These are phyloP conservation scores for Oenanthe sinensis DNA, from an alignment of 129 eudicot genomes.

Conservation along the genomic window DNA sequence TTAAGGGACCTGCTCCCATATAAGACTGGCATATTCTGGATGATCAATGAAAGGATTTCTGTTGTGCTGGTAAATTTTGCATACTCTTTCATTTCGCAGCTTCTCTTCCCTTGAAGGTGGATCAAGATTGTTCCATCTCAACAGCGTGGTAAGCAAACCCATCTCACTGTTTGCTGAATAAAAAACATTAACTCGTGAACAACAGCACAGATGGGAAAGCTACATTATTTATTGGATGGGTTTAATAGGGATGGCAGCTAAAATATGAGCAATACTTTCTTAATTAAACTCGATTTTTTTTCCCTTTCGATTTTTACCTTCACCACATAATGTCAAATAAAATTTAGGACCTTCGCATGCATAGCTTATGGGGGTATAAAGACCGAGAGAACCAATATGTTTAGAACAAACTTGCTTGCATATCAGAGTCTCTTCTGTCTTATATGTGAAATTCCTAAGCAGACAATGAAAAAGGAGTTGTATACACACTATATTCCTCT, in stretches of 20 bases:
- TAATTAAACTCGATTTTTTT: not conserved
- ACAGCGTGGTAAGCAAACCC: conserved; percentile 22
- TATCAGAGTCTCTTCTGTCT: not conserved
- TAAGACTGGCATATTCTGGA: conserved; percentile 13
- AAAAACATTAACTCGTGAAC: not conserved
- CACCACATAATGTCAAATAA: not conserved
- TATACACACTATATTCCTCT: not conserved
- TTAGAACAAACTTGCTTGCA: not conserved
- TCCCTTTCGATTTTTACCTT: not conserved
- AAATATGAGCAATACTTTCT: not conserved
- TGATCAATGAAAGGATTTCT: conserved; percentile 15
- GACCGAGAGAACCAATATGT: not conserved
- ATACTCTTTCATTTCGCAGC: conserved; percentile 25
- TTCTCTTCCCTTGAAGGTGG: conserved; percentile 32
- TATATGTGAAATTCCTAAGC: not conserved
- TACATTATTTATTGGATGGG: not conserved
- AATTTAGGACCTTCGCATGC: not conserved
- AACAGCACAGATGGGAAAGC: not conserved
- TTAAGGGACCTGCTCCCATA: conserved; percentile 5
- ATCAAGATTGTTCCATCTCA: conserved; percentile 27
- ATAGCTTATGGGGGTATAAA: not conserved
- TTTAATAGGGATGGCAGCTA: not conserved
- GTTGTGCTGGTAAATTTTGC: conserved; percentile 15
- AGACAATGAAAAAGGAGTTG: not conserved
- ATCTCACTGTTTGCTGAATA: conserved; percentile 21